Base-by-base conservation (phyloP, 257 asterid species). In the Jasminum sambac region DNA sequence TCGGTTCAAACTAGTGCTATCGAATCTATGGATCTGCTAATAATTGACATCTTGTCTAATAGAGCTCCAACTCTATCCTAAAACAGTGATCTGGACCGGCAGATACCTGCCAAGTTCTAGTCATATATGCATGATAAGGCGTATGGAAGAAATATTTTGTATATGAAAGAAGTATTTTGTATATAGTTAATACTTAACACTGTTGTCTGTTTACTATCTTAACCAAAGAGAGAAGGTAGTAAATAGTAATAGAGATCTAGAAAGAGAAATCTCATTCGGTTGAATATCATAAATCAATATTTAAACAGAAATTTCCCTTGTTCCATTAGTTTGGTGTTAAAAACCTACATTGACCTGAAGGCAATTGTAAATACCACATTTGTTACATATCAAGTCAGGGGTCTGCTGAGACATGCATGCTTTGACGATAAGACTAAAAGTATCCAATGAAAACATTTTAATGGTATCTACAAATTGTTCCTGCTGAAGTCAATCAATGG, bases 21-120 rank as follows among this genome's bases (percentile, higher is more conserved):
- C 65, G 25, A 55, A 52, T 40, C 43, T 14, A 12, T 46, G 57
- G 64, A 58, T 72, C 59, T 43, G 44, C 23, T 16, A 3, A 37
- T 43, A 36, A 14, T 74, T 76, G 46, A 48, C 30, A 26, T 50
- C n/a, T 76, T 48, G 44, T 59, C 72, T 17, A 43, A 23, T 21
- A 58, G 50, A 12, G 59, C 58, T 64, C 64, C 41, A 67, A 37
- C 23, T 17, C 8, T 63, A 36, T 26, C 67, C 50, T 6, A 37
- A 50, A 36, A 66, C 61, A 73, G 70, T 48, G 44, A 10, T 66
- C 74, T 41, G 24, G 60, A 36, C 59, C 36, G 37, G 64, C 41
- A 19, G 70, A 30, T 43, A 17, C 16, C 36, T 10, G 23, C 26
- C 64, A 11, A 50, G 63, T 62, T 46, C 21, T 68, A 63, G 25